Evolutionary conservation across 805 yeast genomes (phyloP).

Genomic region (Komagataella kurtzmanii): DNA sequence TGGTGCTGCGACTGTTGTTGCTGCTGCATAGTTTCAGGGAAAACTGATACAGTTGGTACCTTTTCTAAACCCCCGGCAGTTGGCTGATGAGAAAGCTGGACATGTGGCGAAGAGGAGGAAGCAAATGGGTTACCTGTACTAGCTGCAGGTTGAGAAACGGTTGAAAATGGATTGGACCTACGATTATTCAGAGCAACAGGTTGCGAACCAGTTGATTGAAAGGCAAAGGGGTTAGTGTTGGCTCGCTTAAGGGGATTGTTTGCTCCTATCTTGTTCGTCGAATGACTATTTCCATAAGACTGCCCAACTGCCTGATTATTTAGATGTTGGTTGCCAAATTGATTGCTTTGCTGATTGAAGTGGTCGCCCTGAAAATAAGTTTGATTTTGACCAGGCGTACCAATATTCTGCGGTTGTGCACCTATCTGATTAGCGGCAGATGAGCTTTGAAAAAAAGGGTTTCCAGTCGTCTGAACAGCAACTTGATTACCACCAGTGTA

Average conservation of each 20-base stretch:
- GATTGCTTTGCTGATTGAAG: neutral
- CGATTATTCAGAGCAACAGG: neutral
- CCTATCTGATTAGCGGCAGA: neutral
- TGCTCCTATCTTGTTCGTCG: neutral
- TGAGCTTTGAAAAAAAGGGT: neutral
- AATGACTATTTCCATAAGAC: neutral
- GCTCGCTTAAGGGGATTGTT: constrained; percentile 2
- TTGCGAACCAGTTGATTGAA: constrained; percentile 1
- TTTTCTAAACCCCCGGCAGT: constrained; percentile 68
- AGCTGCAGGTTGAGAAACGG: neutral
- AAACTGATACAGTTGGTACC: constrained; percentile 53
- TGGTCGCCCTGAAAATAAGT: neutral
- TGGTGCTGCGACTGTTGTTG: constrained; percentile 3
- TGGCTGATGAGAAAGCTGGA: constrained; percentile 29
- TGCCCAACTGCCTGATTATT: neutral
- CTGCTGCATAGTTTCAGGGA: constrained; percentile 40
- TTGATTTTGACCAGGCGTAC: neutral
- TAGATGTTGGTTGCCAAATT: neutral
- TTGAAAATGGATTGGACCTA: neutral
- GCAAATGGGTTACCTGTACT: neutral
- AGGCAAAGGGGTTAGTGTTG: constrained; percentile 17
- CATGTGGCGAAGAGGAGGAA: neutral
- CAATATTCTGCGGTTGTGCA: neutral
- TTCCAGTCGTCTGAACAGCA: neutral
- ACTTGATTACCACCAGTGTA: constrained; percentile 12